Base-by-base conservation (phyloP, 345 rosid genomes). In the Gynandropsis gynandra region DNA sequence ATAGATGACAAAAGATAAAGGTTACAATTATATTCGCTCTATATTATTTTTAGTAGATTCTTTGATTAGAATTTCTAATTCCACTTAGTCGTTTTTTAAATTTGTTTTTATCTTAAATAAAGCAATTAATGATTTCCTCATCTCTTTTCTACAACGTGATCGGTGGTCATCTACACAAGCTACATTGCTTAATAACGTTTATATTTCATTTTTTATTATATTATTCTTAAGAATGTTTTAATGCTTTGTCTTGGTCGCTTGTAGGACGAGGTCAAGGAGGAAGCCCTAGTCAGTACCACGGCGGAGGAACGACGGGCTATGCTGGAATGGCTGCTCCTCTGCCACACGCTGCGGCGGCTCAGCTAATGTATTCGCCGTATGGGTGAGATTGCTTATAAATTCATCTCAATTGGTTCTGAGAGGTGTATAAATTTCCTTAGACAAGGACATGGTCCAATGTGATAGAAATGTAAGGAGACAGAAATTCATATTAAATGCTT, bases 251-350 rank as follows among this genome's bases (percentile, higher is more conserved):
- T 54, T 18, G 45, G 42, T 32, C 39, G 47, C 16, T 48, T 44
- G 42, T 53, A 85, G 97, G 89, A 52, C 61, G 87, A 76, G 72
- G 52, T 12, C 97, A 85, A 68, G 78, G 78, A 54, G 76, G 83
- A 56, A 70, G 56, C 66, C 76, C 74, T 47, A 48, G 46, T 35
- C 60, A 52, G 11, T 74, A 73, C 57, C 85, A 72, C 52, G 83
- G 75, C 50, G 83, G 76, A 54, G 80, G 73, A 20, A 63, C 64
- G 21, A 62, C 76, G 38, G 65, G 80, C 8, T 70, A 66, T 11
- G 43, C 80, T 32, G 86, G 87, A 64, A 74, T 73, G 27, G 80
- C 78, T 34, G 54, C 74, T 10, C 54, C 79, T 15, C 35, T 60
- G 39, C 77, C 73, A 29, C 76, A 73, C 20, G 67, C 76, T 1